Conservation (phyloP, 768 basidiomycete genomes). For the Naematelia aurantialba region DNA sequence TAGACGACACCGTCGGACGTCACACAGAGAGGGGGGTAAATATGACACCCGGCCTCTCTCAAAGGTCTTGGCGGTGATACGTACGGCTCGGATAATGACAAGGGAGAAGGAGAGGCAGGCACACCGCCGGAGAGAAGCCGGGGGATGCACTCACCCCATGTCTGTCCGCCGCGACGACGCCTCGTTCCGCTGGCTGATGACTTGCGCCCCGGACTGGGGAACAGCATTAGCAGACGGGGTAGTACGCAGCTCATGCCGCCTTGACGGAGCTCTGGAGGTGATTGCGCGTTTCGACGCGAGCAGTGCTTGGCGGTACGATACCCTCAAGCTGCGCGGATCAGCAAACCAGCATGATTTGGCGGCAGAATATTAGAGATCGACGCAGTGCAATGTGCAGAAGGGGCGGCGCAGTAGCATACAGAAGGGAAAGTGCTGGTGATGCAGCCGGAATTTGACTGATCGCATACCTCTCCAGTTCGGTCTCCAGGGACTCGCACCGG, state of each 20-base stretch:
- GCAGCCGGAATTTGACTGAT: background rate
- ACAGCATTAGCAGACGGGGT: constrained; percentile 52
- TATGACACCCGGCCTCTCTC: no score
- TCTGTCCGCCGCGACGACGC: constrained; percentile 1
- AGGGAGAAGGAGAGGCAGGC: constrained; percentile 1
- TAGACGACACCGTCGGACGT: background rate
- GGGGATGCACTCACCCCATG: constrained; percentile 57
- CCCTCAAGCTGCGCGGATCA: constrained; percentile 55
- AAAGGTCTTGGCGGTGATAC: no score
- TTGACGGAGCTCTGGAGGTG: constrained; percentile 60
- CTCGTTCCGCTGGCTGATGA: constrained; percentile 3
- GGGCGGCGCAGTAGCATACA: no score
- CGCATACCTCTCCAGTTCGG: constrained; percentile 15
- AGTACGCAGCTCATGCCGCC: constrained; percentile 66
- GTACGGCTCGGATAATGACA: no score
- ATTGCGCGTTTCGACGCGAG: constrained; percentile 71
- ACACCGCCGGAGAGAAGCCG: background rate
- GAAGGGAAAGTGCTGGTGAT: no score
- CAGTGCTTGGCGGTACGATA: constrained; percentile 65
- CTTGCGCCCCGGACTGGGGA: constrained; percentile 14
- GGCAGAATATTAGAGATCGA: constrained; percentile 1
- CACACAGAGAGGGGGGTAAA: background rate
- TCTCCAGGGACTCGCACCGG: constrained; percentile 8
- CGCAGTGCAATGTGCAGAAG: no score
- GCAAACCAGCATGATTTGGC: no score